phyloP scores from a whole-genome alignment of 768 basidiomycete genomes.

The Amanita jacksonii region DNA sequence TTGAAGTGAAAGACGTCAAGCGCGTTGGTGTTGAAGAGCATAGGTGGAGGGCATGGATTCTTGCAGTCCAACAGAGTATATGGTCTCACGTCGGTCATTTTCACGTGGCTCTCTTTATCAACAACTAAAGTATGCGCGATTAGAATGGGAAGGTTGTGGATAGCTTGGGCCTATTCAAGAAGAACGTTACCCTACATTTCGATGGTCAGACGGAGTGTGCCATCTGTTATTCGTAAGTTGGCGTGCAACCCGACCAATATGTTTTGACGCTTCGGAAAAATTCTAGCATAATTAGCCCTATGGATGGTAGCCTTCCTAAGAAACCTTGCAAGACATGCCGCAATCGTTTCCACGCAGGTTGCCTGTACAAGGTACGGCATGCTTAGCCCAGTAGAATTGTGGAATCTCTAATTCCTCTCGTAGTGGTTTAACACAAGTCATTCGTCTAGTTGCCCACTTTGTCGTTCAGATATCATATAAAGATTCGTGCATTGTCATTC shows the following conservation, averaged over 20 bases:
- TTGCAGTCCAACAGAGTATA: conserved; percentile 85
- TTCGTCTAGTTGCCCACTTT: conserved; percentile 85
- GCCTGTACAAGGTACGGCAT: conserved; percentile 68
- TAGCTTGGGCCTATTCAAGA: conserved; percentile 83
- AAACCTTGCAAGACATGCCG: conserved; percentile 93
- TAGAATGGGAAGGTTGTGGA: conserved; percentile 90
- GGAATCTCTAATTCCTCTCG: conserved; percentile 8
- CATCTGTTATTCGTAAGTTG: conserved; percentile 83
- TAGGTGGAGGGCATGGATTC: conserved; percentile 88
- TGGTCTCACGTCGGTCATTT: conserved; percentile 63
- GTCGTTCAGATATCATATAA: conserved; percentile 68
- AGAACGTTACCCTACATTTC: conserved; percentile 88
- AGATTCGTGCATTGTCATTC: too few relatives aligned
- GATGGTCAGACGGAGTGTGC: conserved; percentile 95
- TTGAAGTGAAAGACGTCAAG: conserved; percentile 81
- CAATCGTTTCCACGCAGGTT: conserved; percentile 87
- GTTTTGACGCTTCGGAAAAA: conserved; percentile 4
- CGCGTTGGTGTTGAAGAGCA: conserved; percentile 84
- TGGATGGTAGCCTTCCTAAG: conserved; percentile 79
- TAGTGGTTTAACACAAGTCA: conserved; percentile 90
- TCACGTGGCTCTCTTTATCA: not conserved
- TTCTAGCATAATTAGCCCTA: conserved; percentile 78
- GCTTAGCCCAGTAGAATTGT: not conserved
- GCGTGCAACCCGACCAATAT: not conserved
- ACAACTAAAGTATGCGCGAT: not conserved